Percentiles rank a stretch among this genome's conserved stretches.
Conservation (phyloP, 129 eudicot species). For the Helianthus tuberosus region DNA sequence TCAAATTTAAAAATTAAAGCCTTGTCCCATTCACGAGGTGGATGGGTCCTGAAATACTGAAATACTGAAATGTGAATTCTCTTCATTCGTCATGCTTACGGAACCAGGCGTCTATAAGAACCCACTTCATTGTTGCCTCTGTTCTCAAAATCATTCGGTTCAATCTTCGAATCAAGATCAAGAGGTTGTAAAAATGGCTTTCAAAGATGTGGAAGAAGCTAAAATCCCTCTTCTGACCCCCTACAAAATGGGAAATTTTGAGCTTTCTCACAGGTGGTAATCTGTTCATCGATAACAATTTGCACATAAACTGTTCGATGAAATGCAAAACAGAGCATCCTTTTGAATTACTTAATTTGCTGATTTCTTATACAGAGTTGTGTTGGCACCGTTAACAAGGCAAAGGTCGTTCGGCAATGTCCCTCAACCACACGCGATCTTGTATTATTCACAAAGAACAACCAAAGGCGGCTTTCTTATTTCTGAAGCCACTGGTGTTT, state of each 20-base stretch:
- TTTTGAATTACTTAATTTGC: no score
- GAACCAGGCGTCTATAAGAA: slow-evolving; percentile 20
- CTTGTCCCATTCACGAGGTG: background rate
- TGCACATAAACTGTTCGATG: no score
- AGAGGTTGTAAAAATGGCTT: slow-evolving; percentile 9
- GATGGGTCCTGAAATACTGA: background rate
- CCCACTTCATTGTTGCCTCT: background rate
- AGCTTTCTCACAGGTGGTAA: slow-evolving; percentile 52
- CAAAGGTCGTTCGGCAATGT: slow-evolving; percentile 36
- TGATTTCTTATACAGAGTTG: slow-evolving; percentile 28
- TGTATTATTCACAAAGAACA: slow-evolving; percentile 51
- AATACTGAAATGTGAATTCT: no score
- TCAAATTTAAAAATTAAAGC: background rate
- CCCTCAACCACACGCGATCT: slow-evolving; percentile 47
- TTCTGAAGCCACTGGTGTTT: slow-evolving; percentile 49
- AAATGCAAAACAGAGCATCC: no score
- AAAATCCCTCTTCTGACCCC: slow-evolving; percentile 42
- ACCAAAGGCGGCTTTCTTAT: slow-evolving; percentile 53
- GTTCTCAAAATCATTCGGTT: background rate
- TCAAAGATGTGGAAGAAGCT: background rate
- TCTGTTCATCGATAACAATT: no score
- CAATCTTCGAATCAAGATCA: background rate
- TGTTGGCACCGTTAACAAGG: slow-evolving; percentile 53
- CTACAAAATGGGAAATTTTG: slow-evolving; percentile 43
- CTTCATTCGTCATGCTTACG: background rate